Evolutionary conservation across 2,329 filamentous ascomycete genomes (phyloP).

Genomic region (Aschersonia sp.): DNA sequence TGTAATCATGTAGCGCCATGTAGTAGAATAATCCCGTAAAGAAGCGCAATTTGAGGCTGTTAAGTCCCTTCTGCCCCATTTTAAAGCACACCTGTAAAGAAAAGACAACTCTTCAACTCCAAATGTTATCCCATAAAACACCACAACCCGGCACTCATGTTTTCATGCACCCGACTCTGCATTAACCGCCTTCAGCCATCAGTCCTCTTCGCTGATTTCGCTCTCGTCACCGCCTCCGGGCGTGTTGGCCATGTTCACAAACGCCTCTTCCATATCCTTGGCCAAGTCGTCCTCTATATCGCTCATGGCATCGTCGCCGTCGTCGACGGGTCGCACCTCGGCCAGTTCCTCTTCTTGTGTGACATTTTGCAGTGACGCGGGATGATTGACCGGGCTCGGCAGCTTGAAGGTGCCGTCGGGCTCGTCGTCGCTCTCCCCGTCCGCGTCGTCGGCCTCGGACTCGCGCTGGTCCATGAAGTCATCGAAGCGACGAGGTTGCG

Average conservation of each 20-base stretch:
- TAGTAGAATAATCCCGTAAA: no score
- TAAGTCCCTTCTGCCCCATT: no score
- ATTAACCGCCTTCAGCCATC: no score
- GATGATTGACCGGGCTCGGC: conserved; percentile 35
- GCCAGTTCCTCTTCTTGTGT: conserved; percentile 10
- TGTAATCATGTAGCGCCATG: no score
- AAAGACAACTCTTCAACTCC: no score
- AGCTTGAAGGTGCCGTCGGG: conserved; percentile 36
- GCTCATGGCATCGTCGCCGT: conserved; percentile 3
- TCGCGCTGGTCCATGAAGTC: conserved; percentile 35
- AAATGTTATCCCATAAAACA: no score
- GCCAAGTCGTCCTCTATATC: conserved; percentile 27
- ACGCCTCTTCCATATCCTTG: conserved; percentile 36
- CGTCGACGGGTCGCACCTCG: conserved; percentile 13
- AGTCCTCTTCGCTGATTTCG: conserved; percentile 54
- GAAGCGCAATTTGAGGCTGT: no score
- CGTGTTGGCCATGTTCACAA: conserved; percentile 39
- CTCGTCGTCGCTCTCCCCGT: conserved; percentile 32
- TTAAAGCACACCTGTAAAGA: no score
- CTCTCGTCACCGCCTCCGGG: conserved; percentile 35
- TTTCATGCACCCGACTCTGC: no score
- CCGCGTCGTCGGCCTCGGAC: conserved; percentile 27
- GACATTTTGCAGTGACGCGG: conserved; percentile 11
- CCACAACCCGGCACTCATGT: no score
- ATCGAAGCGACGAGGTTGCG: conserved; percentile 33